phyloP scores from a whole-genome alignment of 2,329 filamentous ascomycete genomes.

The Colletotrichum sp. region DNA sequence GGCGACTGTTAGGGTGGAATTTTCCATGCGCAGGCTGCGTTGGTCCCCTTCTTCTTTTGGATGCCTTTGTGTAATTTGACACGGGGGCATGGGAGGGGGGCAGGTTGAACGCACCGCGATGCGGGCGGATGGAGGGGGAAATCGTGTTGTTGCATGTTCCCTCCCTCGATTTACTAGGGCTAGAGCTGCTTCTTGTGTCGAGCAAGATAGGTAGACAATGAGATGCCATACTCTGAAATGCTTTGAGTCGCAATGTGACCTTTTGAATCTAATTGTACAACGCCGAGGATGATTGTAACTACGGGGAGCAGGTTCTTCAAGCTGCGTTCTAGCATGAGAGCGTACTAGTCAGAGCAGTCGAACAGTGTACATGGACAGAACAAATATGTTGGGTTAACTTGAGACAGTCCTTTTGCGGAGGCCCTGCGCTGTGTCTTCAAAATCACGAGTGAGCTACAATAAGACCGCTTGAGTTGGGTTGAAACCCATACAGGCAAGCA shows the following conservation, averaged over 20 bases:
- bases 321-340: neutral
- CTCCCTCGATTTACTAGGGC: neutral
- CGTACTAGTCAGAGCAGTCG: neutral
- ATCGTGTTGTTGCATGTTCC: neutral
- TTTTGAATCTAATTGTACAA: neutral
- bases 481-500: neutral
- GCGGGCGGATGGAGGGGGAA: neutral
- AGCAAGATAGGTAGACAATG: slow-evolving; percentile 16
- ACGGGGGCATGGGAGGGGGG: neutral
- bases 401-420: neutral
- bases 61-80: slow-evolving; percentile 5
- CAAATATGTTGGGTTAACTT: neutral
- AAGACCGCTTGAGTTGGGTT: neutral
- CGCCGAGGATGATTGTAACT: neutral
- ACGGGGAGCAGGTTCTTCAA: neutral
- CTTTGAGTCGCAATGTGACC: neutral
- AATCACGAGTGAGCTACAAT: neutral
- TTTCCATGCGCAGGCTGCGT: neutral
- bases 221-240: neutral
- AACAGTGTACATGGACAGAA: neutral
- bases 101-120: neutral
- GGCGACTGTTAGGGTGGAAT: neutral
- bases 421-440: neutral
- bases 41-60: neutral
- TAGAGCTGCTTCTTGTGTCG: slow-evolving; percentile 1